Percentiles rank a stretch among this genome's conserved stretches.
These are phyloP conservation scores for Fusarium sp. DNA, from an alignment of 2,329 filamentous ascomycete genomes.

Conservation along the genomic window DNA sequence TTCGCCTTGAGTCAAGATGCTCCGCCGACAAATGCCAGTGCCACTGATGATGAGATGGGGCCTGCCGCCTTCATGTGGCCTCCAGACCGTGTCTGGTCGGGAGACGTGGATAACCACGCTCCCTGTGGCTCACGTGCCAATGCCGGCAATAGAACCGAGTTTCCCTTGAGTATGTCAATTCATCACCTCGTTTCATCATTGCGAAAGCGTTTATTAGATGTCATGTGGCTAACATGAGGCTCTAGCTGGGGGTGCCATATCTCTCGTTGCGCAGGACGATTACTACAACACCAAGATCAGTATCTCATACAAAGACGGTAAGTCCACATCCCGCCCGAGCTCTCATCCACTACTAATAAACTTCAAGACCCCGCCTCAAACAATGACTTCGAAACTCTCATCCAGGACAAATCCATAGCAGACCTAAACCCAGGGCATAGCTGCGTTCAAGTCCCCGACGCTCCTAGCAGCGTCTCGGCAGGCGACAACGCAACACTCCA, in stretches of 20 bases:
- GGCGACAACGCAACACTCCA: constrained; percentile 62
- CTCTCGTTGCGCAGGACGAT: constrained; percentile 68
- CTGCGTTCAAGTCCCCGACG: constrained; percentile 55
- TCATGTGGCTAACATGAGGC: background rate
- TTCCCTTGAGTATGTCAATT: constrained; percentile 60
- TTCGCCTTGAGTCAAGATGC: constrained; percentile 22
- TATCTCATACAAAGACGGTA: constrained; percentile 65
- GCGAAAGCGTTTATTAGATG: background rate
- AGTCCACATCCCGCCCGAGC: accelerated
- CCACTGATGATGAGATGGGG: constrained; percentile 55
- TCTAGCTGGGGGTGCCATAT: constrained; percentile 64
- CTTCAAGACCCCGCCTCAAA: constrained; percentile 54
- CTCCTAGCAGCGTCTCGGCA: constrained; percentile 50
- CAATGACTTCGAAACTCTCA: constrained; percentile 55
- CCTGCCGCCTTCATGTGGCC: constrained; percentile 73
- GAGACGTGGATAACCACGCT: constrained; percentile 64
- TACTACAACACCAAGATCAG: constrained; percentile 65
- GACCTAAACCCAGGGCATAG: constrained; percentile 60
- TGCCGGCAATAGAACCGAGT: constrained; percentile 63
- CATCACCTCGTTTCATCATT: background rate
- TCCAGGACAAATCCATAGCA: constrained; percentile 51
- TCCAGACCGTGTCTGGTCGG: constrained; percentile 66
- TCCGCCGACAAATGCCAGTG: constrained; percentile 22
- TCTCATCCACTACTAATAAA: background rate
- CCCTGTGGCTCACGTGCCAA: constrained; percentile 67